These are phyloP conservation scores for Hypoxylon sp. DNA, from an alignment of 2,329 filamentous ascomycete species.

Conservation along the genomic window DNA sequence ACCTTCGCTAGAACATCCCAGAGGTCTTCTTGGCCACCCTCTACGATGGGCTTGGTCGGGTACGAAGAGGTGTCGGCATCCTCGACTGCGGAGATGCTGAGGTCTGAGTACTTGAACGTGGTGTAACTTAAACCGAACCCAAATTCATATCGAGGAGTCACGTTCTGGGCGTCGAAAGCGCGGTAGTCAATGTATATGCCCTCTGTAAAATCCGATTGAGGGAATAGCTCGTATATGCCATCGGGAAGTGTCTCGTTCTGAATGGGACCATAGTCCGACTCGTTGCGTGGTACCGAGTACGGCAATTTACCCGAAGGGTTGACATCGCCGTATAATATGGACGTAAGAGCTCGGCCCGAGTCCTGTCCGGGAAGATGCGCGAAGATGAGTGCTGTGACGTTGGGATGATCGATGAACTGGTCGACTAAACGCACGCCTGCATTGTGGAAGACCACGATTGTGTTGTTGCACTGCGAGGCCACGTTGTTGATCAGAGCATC, in stretches of 20 bases:
- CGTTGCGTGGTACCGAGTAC: conserved; percentile 60
- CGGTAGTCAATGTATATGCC: conserved; percentile 72
- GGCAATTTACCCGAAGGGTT: conserved; percentile 58
- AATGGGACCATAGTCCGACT: conserved; percentile 55
- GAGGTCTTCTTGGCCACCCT: conserved; percentile 58
- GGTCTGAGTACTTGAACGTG: conserved; percentile 66
- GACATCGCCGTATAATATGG: conserved; percentile 73
- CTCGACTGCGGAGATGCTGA: conserved; percentile 38
- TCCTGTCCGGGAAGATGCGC: conserved; percentile 56
- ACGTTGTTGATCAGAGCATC: conserved; percentile 59
- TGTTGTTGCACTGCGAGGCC: conserved; percentile 62
- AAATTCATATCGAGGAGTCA: conserved; percentile 70
- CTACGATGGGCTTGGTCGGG: conserved; percentile 49
- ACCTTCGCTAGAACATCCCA: conserved; percentile 59
- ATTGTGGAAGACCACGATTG: conserved; percentile 70
- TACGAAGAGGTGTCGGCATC: conserved; percentile 46
- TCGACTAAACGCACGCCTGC: conserved; percentile 67
- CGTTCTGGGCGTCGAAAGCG: conserved; percentile 65
- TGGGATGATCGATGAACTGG: conserved; percentile 68
- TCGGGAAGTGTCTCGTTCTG: conserved; percentile 53
- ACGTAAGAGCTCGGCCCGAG: conserved; percentile 75
- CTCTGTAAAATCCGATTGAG: conserved; percentile 58
- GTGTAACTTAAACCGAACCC: conserved; percentile 75
- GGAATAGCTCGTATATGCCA: conserved; percentile 47
- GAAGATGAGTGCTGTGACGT: conserved; percentile 78